Percentiles rank a stretch among this genome's conserved stretches.
Evolutionary conservation across 176 grass and related monocot genomes (phyloP).

Genomic region (Phyllostachys edulis): DNA sequence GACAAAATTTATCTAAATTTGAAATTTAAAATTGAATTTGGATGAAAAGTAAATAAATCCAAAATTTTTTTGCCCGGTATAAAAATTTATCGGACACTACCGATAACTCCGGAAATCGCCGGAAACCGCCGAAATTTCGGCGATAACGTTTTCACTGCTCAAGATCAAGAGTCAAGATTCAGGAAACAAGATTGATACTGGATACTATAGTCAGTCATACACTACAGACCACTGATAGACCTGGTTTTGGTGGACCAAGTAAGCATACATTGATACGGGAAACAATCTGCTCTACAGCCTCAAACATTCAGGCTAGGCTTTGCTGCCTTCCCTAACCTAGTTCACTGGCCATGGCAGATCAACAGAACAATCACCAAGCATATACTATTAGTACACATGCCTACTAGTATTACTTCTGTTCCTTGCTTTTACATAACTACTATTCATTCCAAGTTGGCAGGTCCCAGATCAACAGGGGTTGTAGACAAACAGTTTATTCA

Average conservation of each 20-base stretch:
- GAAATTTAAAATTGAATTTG: no score
- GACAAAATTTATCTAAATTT: no score
- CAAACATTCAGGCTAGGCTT: neutral
- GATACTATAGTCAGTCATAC: no score
- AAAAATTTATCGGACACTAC: no score
- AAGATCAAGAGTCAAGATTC: neutral
- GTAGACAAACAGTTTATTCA: conserved; percentile 24
- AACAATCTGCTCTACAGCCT: neutral
- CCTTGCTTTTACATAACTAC: neutral
- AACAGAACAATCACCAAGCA: neutral
- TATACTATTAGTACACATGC: no score
- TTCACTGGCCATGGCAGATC: neutral
- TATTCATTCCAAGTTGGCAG: neutral
- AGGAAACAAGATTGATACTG: no score
- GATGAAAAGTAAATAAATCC: no score
- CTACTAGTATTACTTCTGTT: neutral
- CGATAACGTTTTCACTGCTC: no score
- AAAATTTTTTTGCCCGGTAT: no score
- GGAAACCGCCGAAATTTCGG: no score
- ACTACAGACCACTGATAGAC: neutral
- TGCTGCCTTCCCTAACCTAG: neutral
- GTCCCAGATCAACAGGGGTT: neutral
- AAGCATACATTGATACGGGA: neutral
- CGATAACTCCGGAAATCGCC: no score
- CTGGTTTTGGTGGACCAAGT: neutral